Evolutionary conservation across 2,329 filamentous ascomycete species (phyloP), one percentile per base, ranked within the genome.

Genomic region (Ophiostoma pallidulum): DNA sequence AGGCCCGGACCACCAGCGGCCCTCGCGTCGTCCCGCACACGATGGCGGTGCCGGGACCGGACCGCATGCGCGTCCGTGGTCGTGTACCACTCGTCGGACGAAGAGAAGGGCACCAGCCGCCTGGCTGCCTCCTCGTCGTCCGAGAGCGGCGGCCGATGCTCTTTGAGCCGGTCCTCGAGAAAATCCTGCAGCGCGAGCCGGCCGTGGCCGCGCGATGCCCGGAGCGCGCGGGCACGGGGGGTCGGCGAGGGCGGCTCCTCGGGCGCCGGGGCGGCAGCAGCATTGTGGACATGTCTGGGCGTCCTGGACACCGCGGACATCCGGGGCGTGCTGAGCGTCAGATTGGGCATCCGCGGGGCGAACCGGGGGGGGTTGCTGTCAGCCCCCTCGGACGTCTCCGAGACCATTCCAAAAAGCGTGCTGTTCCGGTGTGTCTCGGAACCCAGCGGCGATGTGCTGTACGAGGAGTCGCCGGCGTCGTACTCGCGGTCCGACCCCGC

Each of bases 21-120:
- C 4, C 35, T 6, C 14, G 42, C 43, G 36, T 43, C 31, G 3
- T 9, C 20, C 4, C n/a, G 81, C 60, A 67, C 73, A 0, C 68
- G 80, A 52, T 86, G 80, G 78, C 66, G 81, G n/a, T 85, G 82
- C 49, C 73, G 38, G 26, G 39, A 18, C 18, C 16, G 42, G 14
- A 39, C 36, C 10, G 42, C 38, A 79, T 61, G 76, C 71, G 54
- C 80, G 48, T 38, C 46, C 3, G 38, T 31, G 0, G 45, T 49
- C 14, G 47, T 45, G 38, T 42, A 39, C 45, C 45, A 45, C 19
- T 51, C 49, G 26, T 49, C 49, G 9, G 41, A 41, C 7, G 45
- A 48, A 4, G 45, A 40, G 18, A 26, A 14, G n/a, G n/a, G n/a
- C n/a, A n/a, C n/a, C n/a, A n/a, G n/a, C n/a, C n/a, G n/a, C n/a